A percentile compares a stretch with the other conserved stretches of the same genome.
These are phyloP conservation scores for Fragaria ananassa DNA, from an alignment of 306 rosid genomes.

Conservation along the genomic window DNA sequence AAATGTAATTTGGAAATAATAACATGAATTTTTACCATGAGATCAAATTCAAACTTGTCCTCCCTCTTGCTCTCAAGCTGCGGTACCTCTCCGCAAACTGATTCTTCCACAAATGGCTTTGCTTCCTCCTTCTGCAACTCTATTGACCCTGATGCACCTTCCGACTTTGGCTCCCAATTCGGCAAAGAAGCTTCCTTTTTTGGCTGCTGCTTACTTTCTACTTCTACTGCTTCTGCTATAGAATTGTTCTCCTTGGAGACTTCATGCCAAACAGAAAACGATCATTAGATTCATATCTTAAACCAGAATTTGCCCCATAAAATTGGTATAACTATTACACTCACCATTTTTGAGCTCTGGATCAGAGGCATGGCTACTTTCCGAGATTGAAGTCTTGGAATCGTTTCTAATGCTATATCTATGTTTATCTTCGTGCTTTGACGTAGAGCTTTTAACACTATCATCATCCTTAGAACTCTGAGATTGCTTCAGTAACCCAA, in stretches of 20 bases:
- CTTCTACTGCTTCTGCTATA: slow-evolving; percentile 22
- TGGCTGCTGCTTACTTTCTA: slow-evolving; percentile 29
- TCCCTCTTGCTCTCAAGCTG: slow-evolving; percentile 33
- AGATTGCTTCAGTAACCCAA: slow-evolving; percentile 44
- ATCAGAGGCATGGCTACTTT: neutral
- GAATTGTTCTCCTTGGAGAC: slow-evolving; percentile 20
- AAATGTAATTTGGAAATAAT: slow-evolving; percentile 19
- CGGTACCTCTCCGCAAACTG: slow-evolving; percentile 18
- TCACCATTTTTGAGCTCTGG: neutral
- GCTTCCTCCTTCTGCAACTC: slow-evolving; percentile 23
- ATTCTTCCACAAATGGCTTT: slow-evolving; percentile 22
- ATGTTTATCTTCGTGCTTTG: slow-evolving; percentile 29
- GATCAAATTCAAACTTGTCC: slow-evolving; percentile 56
- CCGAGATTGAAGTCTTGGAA: neutral
- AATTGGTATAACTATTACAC: neutral
- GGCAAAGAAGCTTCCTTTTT: slow-evolving; percentile 24
- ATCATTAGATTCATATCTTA: slow-evolving; percentile 1
- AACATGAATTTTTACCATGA: slow-evolving; percentile 56
- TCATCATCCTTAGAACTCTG: slow-evolving; percentile 33
- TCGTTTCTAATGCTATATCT: neutral
- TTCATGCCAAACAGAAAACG: neutral
- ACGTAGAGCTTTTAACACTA: slow-evolving; percentile 16
- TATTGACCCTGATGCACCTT: slow-evolving; percentile 23
- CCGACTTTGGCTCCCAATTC: slow-evolving; percentile 15
- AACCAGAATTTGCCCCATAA: neutral